Base-by-base conservation (phyloP, 768 basidiomycete genomes). In the Rhodotorula taiwanensis region DNA sequence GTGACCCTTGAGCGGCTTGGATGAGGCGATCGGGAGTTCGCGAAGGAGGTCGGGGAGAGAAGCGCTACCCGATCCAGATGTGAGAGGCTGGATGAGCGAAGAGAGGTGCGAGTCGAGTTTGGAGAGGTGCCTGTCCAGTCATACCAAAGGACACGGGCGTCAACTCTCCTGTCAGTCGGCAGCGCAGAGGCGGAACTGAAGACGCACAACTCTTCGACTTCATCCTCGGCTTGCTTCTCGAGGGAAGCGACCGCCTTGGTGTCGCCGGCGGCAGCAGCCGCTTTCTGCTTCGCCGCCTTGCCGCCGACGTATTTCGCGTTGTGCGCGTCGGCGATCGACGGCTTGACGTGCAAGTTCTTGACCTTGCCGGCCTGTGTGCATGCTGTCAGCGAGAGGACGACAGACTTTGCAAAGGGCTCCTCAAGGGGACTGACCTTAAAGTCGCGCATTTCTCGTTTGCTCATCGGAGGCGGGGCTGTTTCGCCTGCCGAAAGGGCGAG, bases 101-200 rank as follows among this genome's bases (percentile, higher is more conserved):
- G 89, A 88, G 56, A 86, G 92, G 76, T 91, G 90, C 7, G 87
- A 83, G 70, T 77, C 79, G 5, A 86, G 93, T 70, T 86, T 81
- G 64, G 82, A 79, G 74, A 82, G 82, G 72, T 79, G 89, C 49
- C 92, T 92, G 73, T 89, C 88, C 62, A 89, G 92, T 39, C 16
- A 28, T 7, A 9, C n/a, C n/a, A n/a, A n/a, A n/a, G n/a, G n/a
- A n/a, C n/a, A n/a, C n/a, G n/a, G n/a, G n/a, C n/a, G n/a, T n/a
- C n/a, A n/a, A n/a, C 6, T 6, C 5, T 11, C 11, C 3, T 6
- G 50, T n/a, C n/a, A n/a, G n/a, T n/a, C n/a, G n/a, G n/a, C n/a
- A n/a, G n/a, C n/a, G n/a, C n/a, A 27, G 21, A 42, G 9, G 52
- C 4, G n/a, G n/a, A 33, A n/a, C n/a, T n/a, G 25, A 15, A 9